Conservation (phyloP, 768 basidiomycete genomes). For the Panus rudis region DNA sequence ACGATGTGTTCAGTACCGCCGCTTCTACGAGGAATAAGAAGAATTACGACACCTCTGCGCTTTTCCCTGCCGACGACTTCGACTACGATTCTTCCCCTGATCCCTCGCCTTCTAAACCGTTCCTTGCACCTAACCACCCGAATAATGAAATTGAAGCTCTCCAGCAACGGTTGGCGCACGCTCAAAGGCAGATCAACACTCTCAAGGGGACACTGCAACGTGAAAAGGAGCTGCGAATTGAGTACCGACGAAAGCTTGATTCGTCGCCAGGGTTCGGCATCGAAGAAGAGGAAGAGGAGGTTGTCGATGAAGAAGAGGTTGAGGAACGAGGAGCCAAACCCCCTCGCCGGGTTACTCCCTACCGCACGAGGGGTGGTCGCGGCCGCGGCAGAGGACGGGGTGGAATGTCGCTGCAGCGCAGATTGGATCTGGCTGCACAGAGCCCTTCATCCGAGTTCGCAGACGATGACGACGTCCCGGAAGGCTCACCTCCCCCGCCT, state of each 20-base stretch:
- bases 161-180: constrained; percentile 76
- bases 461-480: constrained; percentile 23
- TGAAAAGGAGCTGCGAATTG: constrained; percentile 78
- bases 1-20: constrained; percentile 59
- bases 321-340: constrained; percentile 19
- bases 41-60: constrained; percentile 42
- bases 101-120: constrained; percentile 50
- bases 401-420: constrained; percentile 58
- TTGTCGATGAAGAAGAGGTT: constrained; percentile 41
- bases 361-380: constrained; percentile 49
- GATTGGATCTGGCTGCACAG: constrained; percentile 51
- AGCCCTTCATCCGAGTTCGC: constrained; percentile 46
- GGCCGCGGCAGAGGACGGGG: constrained; percentile 39
- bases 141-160: constrained; percentile 77
- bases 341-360: constrained; percentile 44
- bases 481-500: constrained; percentile 23
- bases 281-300: constrained; percentile 36
- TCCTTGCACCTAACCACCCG: constrained; percentile 68
- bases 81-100: constrained; percentile 55
- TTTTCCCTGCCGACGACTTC: constrained; percentile 39
- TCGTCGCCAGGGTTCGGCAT: constrained; percentile 33
- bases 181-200: constrained; percentile 79
- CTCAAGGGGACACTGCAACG: constrained; percentile 72
- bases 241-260: constrained; percentile 50
- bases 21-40: constrained; percentile 58